Evolutionary conservation across 23 red algal genomes (phyloP).

Genomic region (Gracilaria caudata): DNA sequence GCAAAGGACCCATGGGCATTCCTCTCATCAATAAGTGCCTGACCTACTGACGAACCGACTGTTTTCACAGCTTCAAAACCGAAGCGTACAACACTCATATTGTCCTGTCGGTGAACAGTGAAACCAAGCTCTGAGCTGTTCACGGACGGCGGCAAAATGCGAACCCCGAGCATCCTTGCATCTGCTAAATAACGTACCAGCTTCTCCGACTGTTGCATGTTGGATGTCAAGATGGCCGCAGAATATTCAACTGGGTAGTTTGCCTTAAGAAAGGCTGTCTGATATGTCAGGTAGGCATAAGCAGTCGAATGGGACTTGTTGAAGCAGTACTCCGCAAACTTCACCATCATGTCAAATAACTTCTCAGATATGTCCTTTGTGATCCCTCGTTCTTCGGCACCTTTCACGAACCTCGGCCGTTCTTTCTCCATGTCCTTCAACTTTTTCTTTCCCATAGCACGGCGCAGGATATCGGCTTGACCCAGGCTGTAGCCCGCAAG

Average conservation of each 20-base stretch:
- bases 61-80: slow-evolving; percentile 92
- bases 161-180: slow-evolving; percentile 49
- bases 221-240: slow-evolving; percentile 76
- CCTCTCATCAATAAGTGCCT: slow-evolving; percentile 73
- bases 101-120: slow-evolving; percentile 42
- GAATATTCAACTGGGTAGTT: slow-evolving; percentile 93
- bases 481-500: slow-evolving; percentile 95
- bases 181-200: slow-evolving; percentile 79
- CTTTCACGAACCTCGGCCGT: slow-evolving; percentile 72
- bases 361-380: slow-evolving; percentile 43
- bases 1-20: slow-evolving; percentile 61
- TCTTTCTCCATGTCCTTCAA: slow-evolving; percentile 90
- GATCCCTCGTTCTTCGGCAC: slow-evolving; percentile 64
- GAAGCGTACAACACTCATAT: slow-evolving; percentile 48
- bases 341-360: slow-evolving; percentile 88
- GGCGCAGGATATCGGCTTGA: slow-evolving; percentile 92
- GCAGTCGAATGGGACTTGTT: slow-evolving; percentile 98
- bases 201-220: slow-evolving; percentile 74
- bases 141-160: slow-evolving; percentile 67
- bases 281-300: slow-evolving; percentile 92
- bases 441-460: slow-evolving; percentile 99
- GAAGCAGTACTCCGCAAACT: slow-evolving; percentile 99
- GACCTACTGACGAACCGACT: slow-evolving; percentile 73
- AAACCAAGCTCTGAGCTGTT: slow-evolving; percentile 78
- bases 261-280: slow-evolving; percentile 94